Evolutionary conservation across 2,329 filamentous ascomycete species (phyloP).

Genomic region (Alternaria gansuensis): DNA sequence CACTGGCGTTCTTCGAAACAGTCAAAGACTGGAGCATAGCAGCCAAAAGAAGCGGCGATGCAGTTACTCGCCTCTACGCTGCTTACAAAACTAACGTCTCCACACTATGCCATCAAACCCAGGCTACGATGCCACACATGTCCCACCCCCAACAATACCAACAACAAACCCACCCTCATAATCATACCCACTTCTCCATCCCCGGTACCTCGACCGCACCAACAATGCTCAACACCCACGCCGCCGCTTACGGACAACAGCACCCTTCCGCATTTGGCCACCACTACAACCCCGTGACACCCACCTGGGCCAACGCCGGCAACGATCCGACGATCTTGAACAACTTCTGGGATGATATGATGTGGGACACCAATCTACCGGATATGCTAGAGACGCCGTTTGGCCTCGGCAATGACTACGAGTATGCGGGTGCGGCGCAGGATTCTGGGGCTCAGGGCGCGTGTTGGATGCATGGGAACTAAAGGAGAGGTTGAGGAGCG

Average conservation of each 20-base stretch:
- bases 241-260: slow-evolving; percentile 13
- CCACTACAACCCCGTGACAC: slow-evolving; percentile 44
- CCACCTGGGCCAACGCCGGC: slow-evolving; percentile 34
- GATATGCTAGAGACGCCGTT: slow-evolving; percentile 52
- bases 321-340: slow-evolving; percentile 45
- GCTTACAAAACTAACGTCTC: slow-evolving; percentile 50
- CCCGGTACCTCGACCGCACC: slow-evolving; percentile 23
- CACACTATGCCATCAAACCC: slow-evolving; percentile 22
- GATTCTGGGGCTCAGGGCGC: slow-evolving; percentile 43
- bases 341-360: slow-evolving; percentile 55
- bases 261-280: slow-evolving; percentile 20
- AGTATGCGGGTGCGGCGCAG: slow-evolving; percentile 47
- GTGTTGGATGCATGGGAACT: slow-evolving; percentile 52
- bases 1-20: slow-evolving; percentile 55
- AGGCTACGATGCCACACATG: slow-evolving; percentile 27
- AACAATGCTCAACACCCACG: slow-evolving; percentile 28
- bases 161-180: slow-evolving; percentile 18
- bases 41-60: slow-evolving; percentile 55
- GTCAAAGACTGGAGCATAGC: slow-evolving; percentile 57
- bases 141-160: slow-evolving; percentile 19
- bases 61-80: slow-evolving; percentile 55
- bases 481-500: background rate
- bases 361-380: slow-evolving; percentile 54
- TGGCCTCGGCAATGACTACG: slow-evolving; percentile 47
- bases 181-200: slow-evolving; percentile 25